Conservation (phyloP, 1,284 basidiomycete genomes). For the Heterobasidion parviporum region DNA sequence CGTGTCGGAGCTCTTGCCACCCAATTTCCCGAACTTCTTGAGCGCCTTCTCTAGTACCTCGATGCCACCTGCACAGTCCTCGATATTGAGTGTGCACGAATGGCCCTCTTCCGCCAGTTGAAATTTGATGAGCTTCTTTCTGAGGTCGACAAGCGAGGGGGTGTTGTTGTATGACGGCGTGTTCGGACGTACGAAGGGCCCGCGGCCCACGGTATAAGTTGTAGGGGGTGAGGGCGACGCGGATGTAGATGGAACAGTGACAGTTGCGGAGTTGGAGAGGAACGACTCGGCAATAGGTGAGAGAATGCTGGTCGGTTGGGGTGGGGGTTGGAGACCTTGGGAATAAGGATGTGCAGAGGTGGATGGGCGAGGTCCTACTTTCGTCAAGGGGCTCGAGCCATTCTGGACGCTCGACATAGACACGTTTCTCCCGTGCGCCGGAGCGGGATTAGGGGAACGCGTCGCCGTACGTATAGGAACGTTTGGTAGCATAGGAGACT, state of each 20-base stretch:
- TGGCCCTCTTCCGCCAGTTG: slow-evolving; percentile 71
- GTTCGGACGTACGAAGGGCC: slow-evolving; percentile 39
- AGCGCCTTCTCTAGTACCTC: slow-evolving; percentile 84
- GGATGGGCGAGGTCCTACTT: slow-evolving; percentile 32
- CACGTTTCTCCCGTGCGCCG: slow-evolving; percentile 37
- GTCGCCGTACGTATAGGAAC: slow-evolving; percentile 26
- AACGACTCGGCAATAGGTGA: slow-evolving; percentile 69
- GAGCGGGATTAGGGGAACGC: slow-evolving; percentile 19
- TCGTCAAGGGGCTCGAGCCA: slow-evolving; percentile 10
- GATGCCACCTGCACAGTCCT: slow-evolving; percentile 68
- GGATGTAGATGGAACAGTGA: slow-evolving; percentile 11
- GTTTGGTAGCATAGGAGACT: slow-evolving; percentile 42
- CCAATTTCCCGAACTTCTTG: slow-evolving; percentile 79
- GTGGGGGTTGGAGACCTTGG: slow-evolving; percentile 20
- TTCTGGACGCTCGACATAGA: slow-evolving; percentile 28
- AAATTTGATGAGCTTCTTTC: slow-evolving; percentile 81
- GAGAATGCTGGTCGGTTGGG: slow-evolving; percentile 31
- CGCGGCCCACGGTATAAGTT: slow-evolving; percentile 45
- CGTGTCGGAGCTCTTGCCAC: slow-evolving; percentile 36
- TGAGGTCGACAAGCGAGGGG: slow-evolving; percentile 68
- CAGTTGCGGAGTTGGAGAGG: slow-evolving; percentile 19
- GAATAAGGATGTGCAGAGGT: slow-evolving; percentile 21
- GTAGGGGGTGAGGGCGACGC: slow-evolving; percentile 42
- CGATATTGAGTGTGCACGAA: slow-evolving; percentile 72
- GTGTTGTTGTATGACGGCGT: slow-evolving; percentile 35